These are phyloP conservation scores for Excoecaria agallocha DNA, from an alignment of 345 rosid species.

Conservation along the genomic window DNA sequence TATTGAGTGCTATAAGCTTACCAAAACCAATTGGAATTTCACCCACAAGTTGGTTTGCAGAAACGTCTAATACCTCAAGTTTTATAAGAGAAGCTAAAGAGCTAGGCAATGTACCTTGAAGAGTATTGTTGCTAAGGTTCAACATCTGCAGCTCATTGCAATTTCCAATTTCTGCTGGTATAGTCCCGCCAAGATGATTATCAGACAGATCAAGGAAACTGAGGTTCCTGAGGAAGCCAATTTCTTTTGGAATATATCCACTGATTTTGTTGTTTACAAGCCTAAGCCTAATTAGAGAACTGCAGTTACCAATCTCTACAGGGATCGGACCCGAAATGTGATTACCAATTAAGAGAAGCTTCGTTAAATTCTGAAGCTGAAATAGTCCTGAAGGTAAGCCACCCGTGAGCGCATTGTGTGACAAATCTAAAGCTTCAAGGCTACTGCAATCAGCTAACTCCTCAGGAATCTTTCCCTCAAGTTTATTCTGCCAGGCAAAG, in stretches of 20 bases:
- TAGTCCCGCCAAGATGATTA: slow-evolving; percentile 60
- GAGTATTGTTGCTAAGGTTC: slow-evolving; percentile 68
- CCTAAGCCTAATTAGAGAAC: slow-evolving; percentile 71
- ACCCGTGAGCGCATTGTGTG: slow-evolving; percentile 77
- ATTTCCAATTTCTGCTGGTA: slow-evolving; percentile 73
- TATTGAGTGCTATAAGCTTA: slow-evolving; percentile 58
- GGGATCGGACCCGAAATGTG: slow-evolving; percentile 73
- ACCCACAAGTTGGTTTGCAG: slow-evolving; percentile 53
- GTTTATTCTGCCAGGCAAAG: slow-evolving; percentile 88
- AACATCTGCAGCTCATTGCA: slow-evolving; percentile 75
- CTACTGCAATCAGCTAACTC: slow-evolving; percentile 49
- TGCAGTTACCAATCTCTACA: slow-evolving; percentile 64
- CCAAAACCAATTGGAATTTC: slow-evolving; percentile 67
- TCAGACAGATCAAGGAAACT: slow-evolving; percentile 74
- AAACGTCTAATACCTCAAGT: slow-evolving; percentile 78
- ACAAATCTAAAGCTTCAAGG: slow-evolving; percentile 80
- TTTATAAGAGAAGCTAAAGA: slow-evolving; percentile 58
- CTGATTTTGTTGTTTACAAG: slow-evolving; percentile 64
- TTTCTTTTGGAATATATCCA: slow-evolving; percentile 64
- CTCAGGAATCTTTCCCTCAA: slow-evolving; percentile 84
- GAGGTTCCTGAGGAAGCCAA: slow-evolving; percentile 59
- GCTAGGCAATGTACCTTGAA: slow-evolving; percentile 61
- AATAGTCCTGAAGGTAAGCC: slow-evolving; percentile 72
- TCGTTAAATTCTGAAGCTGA: slow-evolving; percentile 72
- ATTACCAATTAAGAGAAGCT: slow-evolving; percentile 68